phyloP scores from a whole-genome alignment of 176 grass and related monocot genomes.

The Themeda triandra region DNA sequence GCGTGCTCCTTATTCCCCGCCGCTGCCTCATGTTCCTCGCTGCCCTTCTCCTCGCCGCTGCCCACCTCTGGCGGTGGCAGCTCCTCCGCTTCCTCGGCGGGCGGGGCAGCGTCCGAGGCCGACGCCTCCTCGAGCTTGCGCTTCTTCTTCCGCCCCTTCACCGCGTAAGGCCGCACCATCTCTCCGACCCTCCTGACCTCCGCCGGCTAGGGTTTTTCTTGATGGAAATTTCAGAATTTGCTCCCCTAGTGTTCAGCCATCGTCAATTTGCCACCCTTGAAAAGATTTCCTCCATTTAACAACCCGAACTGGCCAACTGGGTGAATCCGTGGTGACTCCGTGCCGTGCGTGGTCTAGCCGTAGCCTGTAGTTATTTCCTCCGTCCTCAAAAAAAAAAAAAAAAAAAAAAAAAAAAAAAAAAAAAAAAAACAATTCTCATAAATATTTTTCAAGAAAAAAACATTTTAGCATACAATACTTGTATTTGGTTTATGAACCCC shows the following conservation, averaged over 20 bases:
- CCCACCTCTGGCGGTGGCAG: not conserved
- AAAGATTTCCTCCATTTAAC: not conserved
- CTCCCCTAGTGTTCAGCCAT: not conserved
- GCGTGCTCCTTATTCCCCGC: constrained; percentile 8
- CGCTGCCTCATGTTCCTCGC: not conserved
- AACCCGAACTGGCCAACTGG: too few species aligned
- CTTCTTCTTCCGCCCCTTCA: constrained; percentile 75
- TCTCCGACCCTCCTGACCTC: not conserved
- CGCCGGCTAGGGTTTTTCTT: not conserved
- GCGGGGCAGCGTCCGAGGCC: constrained; percentile 21
- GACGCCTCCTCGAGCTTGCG: constrained; percentile 46
- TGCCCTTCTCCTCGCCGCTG: not conserved
- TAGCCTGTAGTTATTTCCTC: too few species aligned
- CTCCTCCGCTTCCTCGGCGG: constrained; percentile 29
- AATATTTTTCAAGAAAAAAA: too few species aligned
- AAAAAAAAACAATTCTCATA: too few species aligned
- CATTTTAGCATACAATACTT: too few species aligned
- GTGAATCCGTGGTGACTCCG: too few species aligned
- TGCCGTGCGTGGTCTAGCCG: too few species aligned
- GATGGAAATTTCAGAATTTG: not conserved
- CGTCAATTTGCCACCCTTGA: not conserved
- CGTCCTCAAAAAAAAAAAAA: too few species aligned
- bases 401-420: too few species aligned
- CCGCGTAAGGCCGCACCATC: constrained; percentile 70
- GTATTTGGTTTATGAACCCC: too few species aligned